Evolutionary conservation across 192 early-diverging fungal genomes (phyloP).

Genomic region (Linnemannia exigua): DNA sequence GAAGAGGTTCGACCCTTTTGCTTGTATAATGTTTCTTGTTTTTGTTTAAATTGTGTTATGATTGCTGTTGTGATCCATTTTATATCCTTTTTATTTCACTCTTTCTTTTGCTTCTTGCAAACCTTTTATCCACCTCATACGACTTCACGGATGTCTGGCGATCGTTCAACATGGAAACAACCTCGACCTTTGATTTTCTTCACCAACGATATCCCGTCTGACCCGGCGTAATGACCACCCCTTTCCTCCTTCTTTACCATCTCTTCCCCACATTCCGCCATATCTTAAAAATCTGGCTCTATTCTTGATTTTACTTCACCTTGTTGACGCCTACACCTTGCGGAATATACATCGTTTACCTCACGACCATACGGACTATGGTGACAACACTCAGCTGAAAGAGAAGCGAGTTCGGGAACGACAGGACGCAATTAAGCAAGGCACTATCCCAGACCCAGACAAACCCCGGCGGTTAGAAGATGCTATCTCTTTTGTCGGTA

Average conservation of each 20-base stretch:
- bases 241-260: not conserved
- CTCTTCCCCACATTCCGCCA: not conserved
- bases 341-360: not conserved
- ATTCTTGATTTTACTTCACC: too few relatives aligned
- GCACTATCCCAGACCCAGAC: slow-evolving; percentile 72
- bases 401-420: slow-evolving; percentile 71
- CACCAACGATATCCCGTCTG: not conserved
- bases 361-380: not conserved
- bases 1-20: slow-evolving; percentile 36
- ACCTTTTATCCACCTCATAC: not conserved
- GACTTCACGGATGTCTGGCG: not conserved
- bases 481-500: slow-evolving; percentile 80
- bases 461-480: slow-evolving; percentile 69
- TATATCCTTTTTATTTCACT: not conserved
- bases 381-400: slow-evolving; percentile 66
- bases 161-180: not conserved
- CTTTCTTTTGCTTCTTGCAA: not conserved
- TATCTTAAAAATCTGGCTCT: not conserved
- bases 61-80: not conserved
- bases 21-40: slow-evolving; percentile 2
- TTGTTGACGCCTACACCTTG: not conserved
- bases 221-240: slow-evolving; percentile 1
- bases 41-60: not conserved
- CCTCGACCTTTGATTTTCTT: not conserved
- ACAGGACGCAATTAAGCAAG: slow-evolving; percentile 71